Evolutionary conservation across 148 eudicot species (phyloP).

Genomic region (Rhododendron simsii): DNA sequence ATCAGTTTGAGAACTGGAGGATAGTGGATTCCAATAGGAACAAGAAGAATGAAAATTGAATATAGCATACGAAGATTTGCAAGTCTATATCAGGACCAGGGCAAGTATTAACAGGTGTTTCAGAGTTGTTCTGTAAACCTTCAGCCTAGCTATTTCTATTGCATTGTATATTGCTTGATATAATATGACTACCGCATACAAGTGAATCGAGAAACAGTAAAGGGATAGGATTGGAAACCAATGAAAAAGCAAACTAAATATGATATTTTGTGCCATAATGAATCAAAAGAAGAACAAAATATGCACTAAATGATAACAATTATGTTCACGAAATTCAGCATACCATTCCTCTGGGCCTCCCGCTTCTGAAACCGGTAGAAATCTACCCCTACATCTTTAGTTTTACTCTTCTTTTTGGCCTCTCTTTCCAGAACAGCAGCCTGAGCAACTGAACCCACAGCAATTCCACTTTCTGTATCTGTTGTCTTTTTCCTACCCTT

Average conservation of each 20-base stretch:
- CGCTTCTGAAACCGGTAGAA: conserved; percentile 90
- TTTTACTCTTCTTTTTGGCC: conserved; percentile 59
- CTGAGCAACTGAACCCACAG: conserved; percentile 81
- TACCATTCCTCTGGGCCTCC: conserved; percentile 85
- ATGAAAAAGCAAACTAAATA: not conserved
- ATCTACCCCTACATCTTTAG: conserved; percentile 59
- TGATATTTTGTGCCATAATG: not conserved
- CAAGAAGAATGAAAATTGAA: not conserved
- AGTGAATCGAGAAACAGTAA: not conserved
- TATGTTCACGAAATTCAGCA: conserved; percentile 13
- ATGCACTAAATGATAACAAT: not conserved
- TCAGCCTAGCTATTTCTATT: not conserved
- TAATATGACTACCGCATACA: not conserved
- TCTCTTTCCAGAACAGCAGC: conserved; percentile 74
- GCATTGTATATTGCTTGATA: not conserved
- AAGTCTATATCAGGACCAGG: not conserved
- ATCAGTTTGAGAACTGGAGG: not conserved
- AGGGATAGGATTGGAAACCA: not conserved
- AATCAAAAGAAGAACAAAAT: not conserved
- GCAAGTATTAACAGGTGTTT: not conserved
- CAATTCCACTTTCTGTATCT: conserved; percentile 80
- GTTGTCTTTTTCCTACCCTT: conserved; percentile 91
- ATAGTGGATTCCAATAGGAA: not conserved
- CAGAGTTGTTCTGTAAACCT: not conserved
- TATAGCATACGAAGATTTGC: not conserved